Evolutionary conservation across 495 filamentous ascomycete genomes (phyloP).

Genomic region (Lentithecium fluviatile): DNA sequence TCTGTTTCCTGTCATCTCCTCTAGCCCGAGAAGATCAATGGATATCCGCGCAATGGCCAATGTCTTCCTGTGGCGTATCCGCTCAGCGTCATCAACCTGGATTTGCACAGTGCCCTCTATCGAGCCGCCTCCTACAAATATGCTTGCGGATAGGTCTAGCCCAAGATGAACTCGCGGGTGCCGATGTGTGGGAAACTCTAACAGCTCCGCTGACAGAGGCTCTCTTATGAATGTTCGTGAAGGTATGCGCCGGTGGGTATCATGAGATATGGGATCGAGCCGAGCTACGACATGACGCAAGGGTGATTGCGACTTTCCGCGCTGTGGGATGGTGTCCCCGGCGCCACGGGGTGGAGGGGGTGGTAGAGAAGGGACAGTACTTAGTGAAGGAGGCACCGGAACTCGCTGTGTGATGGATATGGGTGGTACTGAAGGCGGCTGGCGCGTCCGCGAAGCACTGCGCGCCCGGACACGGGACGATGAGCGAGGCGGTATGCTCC

Average conservation of each 20-base stretch:
- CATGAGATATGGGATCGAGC: slow-evolving; percentile 36
- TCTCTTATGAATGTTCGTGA: slow-evolving; percentile 40
- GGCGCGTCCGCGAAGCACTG: slow-evolving; percentile 18
- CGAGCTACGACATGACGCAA: slow-evolving; percentile 36
- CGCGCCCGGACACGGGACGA: slow-evolving; percentile 36
- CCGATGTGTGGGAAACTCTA: slow-evolving; percentile 41
- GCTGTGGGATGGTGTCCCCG: slow-evolving; percentile 37
- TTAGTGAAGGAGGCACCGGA: slow-evolving; percentile 14
- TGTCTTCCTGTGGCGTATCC: slow-evolving; percentile 34
- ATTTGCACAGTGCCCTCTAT: slow-evolving; percentile 45
- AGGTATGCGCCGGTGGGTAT: slow-evolving; percentile 37
- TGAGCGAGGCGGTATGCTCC: slow-evolving; percentile 42
- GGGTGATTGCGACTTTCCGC: slow-evolving; percentile 39
- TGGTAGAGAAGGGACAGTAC: slow-evolving; percentile 12
- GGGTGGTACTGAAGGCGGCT: slow-evolving; percentile 11
- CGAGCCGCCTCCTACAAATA: slow-evolving; percentile 46
- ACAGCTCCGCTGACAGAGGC: slow-evolving; percentile 37
- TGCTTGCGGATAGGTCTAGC: slow-evolving; percentile 41
- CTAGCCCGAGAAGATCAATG: slow-evolving; percentile 53
- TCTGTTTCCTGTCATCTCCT: slow-evolving; percentile 47
- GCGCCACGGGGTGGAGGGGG: slow-evolving; percentile 25
- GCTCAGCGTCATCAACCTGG: slow-evolving; percentile 42
- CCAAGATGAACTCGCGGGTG: slow-evolving; percentile 43
- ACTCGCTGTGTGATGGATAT: slow-evolving; percentile 11
- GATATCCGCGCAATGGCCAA: slow-evolving; percentile 48